These are phyloP conservation scores for Rutstroemia sp. DNA, from an alignment of 2,329 filamentous ascomycete genomes.

Conservation along the genomic window DNA sequence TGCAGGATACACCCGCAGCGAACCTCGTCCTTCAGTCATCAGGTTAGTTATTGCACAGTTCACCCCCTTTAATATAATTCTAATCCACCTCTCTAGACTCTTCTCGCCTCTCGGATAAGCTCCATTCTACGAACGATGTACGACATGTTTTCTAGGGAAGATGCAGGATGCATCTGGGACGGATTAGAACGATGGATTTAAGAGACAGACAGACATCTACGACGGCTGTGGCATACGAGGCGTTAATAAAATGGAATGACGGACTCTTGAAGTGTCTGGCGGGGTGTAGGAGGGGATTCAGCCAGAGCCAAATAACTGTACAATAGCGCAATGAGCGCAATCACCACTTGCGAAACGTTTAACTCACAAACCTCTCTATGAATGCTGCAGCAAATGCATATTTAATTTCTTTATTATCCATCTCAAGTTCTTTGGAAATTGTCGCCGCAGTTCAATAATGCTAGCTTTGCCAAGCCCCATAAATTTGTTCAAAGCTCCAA, in stretches of 20 bases:
- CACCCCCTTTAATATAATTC: background rate
- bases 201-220: background rate
- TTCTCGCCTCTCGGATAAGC: constrained; percentile 56
- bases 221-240: constrained; percentile 23
- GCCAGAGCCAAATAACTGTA: constrained; percentile 23
- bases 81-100: constrained; percentile 38
- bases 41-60: constrained; percentile 41
- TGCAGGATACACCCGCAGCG: constrained; percentile 85
- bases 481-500: constrained; percentile 18
- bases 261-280: constrained; percentile 8
- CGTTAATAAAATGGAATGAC: constrained; percentile 17
- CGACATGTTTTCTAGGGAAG: background rate
- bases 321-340: constrained; percentile 20
- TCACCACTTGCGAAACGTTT: constrained; percentile 21
- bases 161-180: background rate
- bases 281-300: constrained; percentile 11
- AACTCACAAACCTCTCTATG: background rate
- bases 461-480: constrained; percentile 16
- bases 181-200: background rate
- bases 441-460: background rate
- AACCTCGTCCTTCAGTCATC: constrained; percentile 77
- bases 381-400: no score
- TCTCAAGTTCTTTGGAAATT: background rate
- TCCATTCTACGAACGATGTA: constrained; percentile 1
- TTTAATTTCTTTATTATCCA: background rate